Conservation (phyloP, 805 yeast genomes). For the Candida hispaniensis region DNA sequence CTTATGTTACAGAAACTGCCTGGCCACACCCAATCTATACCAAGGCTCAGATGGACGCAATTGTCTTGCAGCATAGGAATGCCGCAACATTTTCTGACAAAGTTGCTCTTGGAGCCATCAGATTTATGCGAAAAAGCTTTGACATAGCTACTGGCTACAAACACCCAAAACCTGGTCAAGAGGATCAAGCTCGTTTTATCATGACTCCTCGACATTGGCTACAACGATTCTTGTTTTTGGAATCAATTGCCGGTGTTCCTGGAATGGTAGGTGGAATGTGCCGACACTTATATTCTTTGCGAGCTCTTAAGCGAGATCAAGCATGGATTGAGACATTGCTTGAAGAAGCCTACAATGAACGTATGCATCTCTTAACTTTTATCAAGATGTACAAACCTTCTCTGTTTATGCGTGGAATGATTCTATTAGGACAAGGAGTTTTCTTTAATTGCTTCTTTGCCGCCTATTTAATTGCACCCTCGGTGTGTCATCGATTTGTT, state of each 20-base stretch:
- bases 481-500: constrained; percentile 62
- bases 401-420: constrained; percentile 41
- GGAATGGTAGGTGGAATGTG: constrained; percentile 67
- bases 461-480: constrained; percentile 47
- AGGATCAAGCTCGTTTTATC: constrained; percentile 30
- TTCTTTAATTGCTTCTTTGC: constrained; percentile 57
- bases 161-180: constrained; percentile 38
- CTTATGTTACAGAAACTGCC: constrained; percentile 18
- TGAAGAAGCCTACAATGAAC: constrained; percentile 69
- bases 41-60: constrained; percentile 30
- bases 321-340: constrained; percentile 66
- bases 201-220: constrained; percentile 60
- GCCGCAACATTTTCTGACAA: constrained; percentile 31
- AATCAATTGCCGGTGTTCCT: constrained; percentile 70
- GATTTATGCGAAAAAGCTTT: constrained; percentile 39
- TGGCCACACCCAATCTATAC: constrained; percentile 39
- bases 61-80: constrained; percentile 42
- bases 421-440: constrained; percentile 58
- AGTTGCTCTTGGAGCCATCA: constrained; percentile 41
- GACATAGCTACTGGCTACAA: constrained; percentile 56
- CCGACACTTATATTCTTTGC: constrained; percentile 53
- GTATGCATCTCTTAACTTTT: constrained; percentile 66
- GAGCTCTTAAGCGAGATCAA: constrained; percentile 53
- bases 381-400: constrained; percentile 55
- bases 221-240: constrained; percentile 48